phyloP scores from a whole-genome alignment of 73 alveolate genomes.

The Paramecium sonneborni region DNA sequence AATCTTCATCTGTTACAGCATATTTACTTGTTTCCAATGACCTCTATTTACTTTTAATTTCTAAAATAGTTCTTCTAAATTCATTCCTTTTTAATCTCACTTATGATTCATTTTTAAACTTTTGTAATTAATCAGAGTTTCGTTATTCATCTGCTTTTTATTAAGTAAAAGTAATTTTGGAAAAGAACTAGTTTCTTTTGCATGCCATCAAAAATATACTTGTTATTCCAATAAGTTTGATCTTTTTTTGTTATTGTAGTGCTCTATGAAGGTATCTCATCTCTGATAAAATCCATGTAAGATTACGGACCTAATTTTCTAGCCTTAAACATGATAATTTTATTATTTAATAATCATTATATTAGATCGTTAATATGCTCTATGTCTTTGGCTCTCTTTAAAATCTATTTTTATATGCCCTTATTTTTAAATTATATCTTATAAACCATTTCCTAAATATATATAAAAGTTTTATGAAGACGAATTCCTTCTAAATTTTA shows the following conservation, averaged over 20 bases:
- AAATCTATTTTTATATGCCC: neutral
- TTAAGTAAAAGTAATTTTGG: neutral
- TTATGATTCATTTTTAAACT: neutral
- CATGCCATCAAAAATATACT: slow-evolving; percentile 11
- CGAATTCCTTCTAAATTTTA: neutral
- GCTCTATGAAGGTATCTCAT: neutral
- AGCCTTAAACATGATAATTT: neutral
- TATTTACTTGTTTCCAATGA: neutral
- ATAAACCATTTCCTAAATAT: neutral
- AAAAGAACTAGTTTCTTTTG: slow-evolving; percentile 17
- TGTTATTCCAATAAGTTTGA: slow-evolving; percentile 11
- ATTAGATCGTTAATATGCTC: slow-evolving; percentile 13
- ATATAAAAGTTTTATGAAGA: neutral
- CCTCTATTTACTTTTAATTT: neutral
- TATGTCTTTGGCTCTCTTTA: neutral
- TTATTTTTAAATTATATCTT: neutral
- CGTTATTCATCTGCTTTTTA: neutral
- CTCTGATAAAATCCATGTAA: neutral
- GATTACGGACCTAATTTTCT: neutral
- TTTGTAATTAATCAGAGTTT: neutral
- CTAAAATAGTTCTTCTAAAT: neutral
- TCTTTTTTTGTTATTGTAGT: neutral
- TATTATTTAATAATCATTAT: neutral
- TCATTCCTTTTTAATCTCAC: neutral
- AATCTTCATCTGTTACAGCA: neutral